Base-by-base conservation (phyloP, 2,329 filamentous ascomycete genomes). In the Trichophyton equinum region DNA sequence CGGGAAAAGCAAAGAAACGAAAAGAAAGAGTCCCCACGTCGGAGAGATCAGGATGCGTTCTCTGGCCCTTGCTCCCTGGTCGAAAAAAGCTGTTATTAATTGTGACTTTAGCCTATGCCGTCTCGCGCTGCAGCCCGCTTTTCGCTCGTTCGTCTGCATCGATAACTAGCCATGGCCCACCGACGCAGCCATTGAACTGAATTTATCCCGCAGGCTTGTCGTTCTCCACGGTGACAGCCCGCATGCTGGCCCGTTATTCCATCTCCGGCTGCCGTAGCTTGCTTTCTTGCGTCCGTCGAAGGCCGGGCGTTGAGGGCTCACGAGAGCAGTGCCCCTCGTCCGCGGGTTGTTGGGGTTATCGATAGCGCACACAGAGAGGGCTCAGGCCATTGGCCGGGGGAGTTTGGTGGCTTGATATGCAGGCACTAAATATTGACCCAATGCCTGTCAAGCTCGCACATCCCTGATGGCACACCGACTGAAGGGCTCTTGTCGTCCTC, bases 331-430 rank as follows among this genome's bases (percentile, higher is more conserved):
- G 47, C 47, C 27, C 27, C 22, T 20, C 51, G 4, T 27, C 18
- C 5, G 13, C 15, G 3, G 15, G 33, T 13, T 38, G 8, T 13
- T 38, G 33, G 33, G 3, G 33, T 20, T 36, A 38, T 33, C 51
- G 25, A 55, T 36, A 55, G 30, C 1, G 20, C 9, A 53, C 4
- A 4, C 4, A 4, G 25, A 9, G 47, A 53, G 22, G 22, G 13
- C 47, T 33, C 47, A 33, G 47, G 47, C 47, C 47, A 55, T 55
- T 55, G 51, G 51, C 30, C 15, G 51, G 51, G 4, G 46, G 1
- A 13, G n/a, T 27, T n/a, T 18, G 15, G 51, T 55, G 51, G 51
- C 51, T 55, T 55, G 46, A 51, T 36, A 55, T 55, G 51, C 51
- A 55, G 51, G 51, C 51, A 55, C 51, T 55, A 51, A 51, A 51